A percentile compares a stretch with the other conserved stretches of the same genome.
phyloP scores from a whole-genome alignment of 805 yeast species.

The Scheffersomyces lignosus region DNA sequence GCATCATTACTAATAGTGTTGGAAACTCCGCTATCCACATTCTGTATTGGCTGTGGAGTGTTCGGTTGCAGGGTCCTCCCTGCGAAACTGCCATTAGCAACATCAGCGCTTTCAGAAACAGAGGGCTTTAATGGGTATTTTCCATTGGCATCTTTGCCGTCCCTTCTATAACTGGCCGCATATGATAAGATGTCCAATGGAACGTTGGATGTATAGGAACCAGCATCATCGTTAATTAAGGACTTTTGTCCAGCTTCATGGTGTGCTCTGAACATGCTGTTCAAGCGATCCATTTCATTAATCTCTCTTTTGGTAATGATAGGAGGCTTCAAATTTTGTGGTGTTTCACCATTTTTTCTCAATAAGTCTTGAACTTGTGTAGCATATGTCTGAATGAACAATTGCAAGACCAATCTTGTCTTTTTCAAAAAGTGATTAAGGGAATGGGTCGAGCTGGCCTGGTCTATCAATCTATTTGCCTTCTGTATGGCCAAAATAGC shows the following conservation, averaged over 20 bases:
- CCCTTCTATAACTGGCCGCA: conserved; percentile 39
- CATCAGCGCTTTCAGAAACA: too few relatives aligned
- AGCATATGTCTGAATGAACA: conserved; percentile 62
- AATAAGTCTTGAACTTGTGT: conserved; percentile 47
- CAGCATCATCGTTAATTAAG: conserved; percentile 2
- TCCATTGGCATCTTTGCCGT: conserved; percentile 3
- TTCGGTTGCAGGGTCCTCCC: too few relatives aligned
- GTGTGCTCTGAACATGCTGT: conserved; percentile 8
- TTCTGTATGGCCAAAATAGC: conserved; percentile 38
- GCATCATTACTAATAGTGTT: background rate
- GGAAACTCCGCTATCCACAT: background rate
- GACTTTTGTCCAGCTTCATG: conserved; percentile 2
- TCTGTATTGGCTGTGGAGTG: background rate
- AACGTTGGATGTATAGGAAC: conserved; percentile 16
- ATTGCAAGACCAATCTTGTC: conserved; percentile 53
- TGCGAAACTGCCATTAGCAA: background rate
- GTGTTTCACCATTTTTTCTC: conserved; percentile 21
- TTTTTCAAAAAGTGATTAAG: conserved; percentile 53
- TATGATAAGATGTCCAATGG: conserved; percentile 41
- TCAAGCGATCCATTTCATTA: conserved; percentile 18
- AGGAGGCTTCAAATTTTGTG: conserved; percentile 19
- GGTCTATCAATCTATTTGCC: conserved; percentile 24
- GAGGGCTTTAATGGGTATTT: background rate
- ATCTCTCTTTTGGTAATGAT: conserved; percentile 15
- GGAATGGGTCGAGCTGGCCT: conserved; percentile 27